Conservation (phyloP, 768 basidiomycete species). For the Naganishia randhawae region DNA sequence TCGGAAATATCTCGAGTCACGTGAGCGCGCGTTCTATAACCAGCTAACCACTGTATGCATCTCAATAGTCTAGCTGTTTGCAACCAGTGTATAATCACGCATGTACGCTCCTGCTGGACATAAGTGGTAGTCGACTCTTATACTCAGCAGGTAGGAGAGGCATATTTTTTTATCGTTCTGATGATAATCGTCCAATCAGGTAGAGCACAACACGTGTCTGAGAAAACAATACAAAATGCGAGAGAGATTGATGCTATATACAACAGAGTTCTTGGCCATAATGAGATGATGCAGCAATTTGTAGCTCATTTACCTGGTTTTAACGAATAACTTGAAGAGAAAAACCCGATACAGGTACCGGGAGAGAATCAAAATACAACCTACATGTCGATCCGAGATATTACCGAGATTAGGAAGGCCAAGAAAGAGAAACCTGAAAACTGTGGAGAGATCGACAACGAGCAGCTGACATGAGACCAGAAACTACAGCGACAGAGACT, state of each 20-base stretch:
- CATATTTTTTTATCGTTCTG: background rate
- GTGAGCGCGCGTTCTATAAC: background rate
- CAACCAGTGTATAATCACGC: too few relatives aligned
- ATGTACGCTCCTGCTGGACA: too few relatives aligned
- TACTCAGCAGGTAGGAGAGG: too few relatives aligned
- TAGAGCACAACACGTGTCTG: background rate
- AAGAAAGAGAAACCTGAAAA: background rate
- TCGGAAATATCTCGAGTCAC: background rate
- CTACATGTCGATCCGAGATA: background rate
- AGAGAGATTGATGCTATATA: background rate
- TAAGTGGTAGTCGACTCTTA: too few relatives aligned
- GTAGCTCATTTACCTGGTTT: too few relatives aligned
- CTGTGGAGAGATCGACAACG: background rate
- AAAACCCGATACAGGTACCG: too few relatives aligned
- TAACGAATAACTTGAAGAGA: too few relatives aligned
- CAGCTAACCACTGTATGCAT: too few relatives aligned
- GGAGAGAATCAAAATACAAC: background rate
- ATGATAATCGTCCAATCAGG: background rate
- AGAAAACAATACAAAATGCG: background rate
- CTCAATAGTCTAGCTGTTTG: too few relatives aligned
- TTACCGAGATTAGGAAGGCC: background rate
- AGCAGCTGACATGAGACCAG: background rate
- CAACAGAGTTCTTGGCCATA: background rate
- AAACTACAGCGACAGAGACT: background rate
- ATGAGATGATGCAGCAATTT: background rate